Evolutionary conservation across 176 grass and related monocot species (phyloP).

Genomic region (Rhynchospora tenuis): DNA sequence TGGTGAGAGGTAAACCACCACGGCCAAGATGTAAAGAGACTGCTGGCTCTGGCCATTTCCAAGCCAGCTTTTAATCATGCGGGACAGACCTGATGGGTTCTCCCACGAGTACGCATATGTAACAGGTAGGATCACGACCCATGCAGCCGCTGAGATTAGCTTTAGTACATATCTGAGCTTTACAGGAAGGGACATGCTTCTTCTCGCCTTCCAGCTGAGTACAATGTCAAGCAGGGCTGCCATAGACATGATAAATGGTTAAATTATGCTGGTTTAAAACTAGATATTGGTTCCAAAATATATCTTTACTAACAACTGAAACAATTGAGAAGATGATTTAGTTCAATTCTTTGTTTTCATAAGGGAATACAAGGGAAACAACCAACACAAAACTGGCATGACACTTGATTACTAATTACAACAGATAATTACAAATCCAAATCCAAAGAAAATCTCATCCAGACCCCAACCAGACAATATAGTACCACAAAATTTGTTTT

Average conservation of each 20-base stretch:
- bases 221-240: conserved; percentile 83
- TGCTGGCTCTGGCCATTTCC: conserved; percentile 73
- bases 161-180: conserved; percentile 95
- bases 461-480: neutral
- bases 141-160: conserved; percentile 68
- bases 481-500: neutral
- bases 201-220: conserved; percentile 97
- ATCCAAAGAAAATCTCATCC: neutral
- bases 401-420: neutral
- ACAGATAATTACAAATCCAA: neutral
- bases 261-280: neutral
- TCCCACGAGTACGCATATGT: conserved; percentile 85
- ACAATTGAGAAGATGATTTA: neutral
- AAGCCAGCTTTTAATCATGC: conserved; percentile 92
- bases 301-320: neutral
- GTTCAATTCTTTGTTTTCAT: neutral
- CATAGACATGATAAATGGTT: neutral
- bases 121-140: conserved; percentile 92
- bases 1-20: conserved; percentile 89
- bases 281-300: neutral
- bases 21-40: conserved; percentile 81
- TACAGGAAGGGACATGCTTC: conserved; percentile 81
- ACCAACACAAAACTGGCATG: neutral
- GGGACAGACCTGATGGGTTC: conserved; percentile 59
- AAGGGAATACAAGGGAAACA: neutral